Evolutionary conservation across 2,329 filamentous ascomycete genomes (phyloP), one percentile per base, ranked within the genome.

Genomic region (Ophiostoma sp.): DNA sequence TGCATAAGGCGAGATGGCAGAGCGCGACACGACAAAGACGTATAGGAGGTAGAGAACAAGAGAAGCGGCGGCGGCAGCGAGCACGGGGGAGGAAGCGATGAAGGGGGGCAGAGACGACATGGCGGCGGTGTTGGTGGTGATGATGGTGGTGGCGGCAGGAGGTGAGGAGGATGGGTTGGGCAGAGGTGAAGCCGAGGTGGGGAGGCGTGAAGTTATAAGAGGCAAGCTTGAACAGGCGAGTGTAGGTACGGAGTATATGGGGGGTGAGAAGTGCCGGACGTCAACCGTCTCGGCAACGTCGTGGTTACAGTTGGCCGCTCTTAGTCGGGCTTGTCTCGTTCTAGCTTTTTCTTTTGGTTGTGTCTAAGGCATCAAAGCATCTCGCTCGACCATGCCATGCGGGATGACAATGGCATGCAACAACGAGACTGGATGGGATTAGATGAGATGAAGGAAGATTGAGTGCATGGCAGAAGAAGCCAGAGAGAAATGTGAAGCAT

Each of bases 21-120:
- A 7, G 12, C 44, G 16, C 7, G 38, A 42, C n/a, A 58, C 27
- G 42, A 47, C 63, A 11, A 64, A 18, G 18, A 11, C 41, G 12
- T 64, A 66, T 16, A 70, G 52, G 2, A 69, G 36, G 58, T 41
- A 66, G 16, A 67, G 44, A 11, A 69, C 12, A 4, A 69, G 8
- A 4, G 66, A 69, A 4, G 66, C 66, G 0, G 55, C 68, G 4
- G 64, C 68, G 1, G 58, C 36, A 3, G 58, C 64, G 9, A 68
- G 64, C 40, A 68, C 55, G 5, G 66, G 41, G 2, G 55, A 66
- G 2, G 66, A 67, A 4, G n/a, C 16, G 9, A 63, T 42, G 4
- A 45, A 44, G 63, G 44, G 62, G 62, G 52, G 7, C 16, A 27
- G 42, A 27, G 6, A 7, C 3, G 45, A 41, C 68, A 69, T 67